Evolutionary conservation across 2,329 filamentous ascomycete genomes (phyloP).

Genomic region (Fusarium sp.): DNA sequence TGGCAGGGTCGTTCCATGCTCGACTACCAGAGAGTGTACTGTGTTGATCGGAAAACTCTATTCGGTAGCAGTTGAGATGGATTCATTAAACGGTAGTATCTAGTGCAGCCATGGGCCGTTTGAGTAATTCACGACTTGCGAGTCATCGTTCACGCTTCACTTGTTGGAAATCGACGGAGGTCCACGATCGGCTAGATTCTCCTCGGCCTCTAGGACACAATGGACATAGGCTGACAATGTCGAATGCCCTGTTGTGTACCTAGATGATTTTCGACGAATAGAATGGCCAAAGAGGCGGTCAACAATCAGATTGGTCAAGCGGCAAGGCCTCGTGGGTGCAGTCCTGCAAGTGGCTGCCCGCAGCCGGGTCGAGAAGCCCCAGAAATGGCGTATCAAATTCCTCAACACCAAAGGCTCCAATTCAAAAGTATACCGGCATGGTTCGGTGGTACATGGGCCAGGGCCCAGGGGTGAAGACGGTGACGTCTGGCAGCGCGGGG

Average conservation of each 20-base stretch:
- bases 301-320: conserved; percentile 45
- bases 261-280: conserved; percentile 40
- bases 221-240: conserved; percentile 26
- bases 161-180: conserved; percentile 20
- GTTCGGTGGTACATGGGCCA: conserved; percentile 39
- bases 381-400: conserved; percentile 34
- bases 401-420: conserved; percentile 32
- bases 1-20: conserved; percentile 45
- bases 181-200: conserved; percentile 31
- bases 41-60: conserved; percentile 41
- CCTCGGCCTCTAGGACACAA: conserved; percentile 33
- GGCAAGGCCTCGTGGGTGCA: conserved; percentile 37
- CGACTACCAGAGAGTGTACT: conserved; percentile 39
- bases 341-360: conserved; percentile 42
- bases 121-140: conserved; percentile 40
- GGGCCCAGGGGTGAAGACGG: conserved; percentile 26
- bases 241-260: conserved; percentile 29
- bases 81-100: conserved; percentile 46
- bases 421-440: conserved; percentile 35
- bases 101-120: conserved; percentile 44
- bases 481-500: conserved; percentile 47
- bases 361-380: conserved; percentile 41
- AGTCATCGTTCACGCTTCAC: conserved; percentile 43
- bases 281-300: conserved; percentile 46
- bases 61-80: conserved; percentile 46